Evolutionary conservation across 2,329 filamentous ascomycete species (phyloP).

Genomic region (Penicillium sp.): DNA sequence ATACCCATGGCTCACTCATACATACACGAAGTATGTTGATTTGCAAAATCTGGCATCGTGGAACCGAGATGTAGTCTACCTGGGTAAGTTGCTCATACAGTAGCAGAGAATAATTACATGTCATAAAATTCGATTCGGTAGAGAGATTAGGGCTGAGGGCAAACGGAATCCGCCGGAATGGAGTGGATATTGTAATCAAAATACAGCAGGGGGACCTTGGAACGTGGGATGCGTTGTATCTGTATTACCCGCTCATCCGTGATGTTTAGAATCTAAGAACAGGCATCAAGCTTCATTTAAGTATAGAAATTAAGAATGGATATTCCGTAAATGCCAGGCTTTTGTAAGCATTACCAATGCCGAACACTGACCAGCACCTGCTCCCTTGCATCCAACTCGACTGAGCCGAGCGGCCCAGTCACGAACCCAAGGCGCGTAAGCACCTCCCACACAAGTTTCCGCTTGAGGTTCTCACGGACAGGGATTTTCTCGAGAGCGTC

Average conservation of each 20-base stretch:
- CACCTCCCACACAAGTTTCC: constrained; percentile 59
- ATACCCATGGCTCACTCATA: background rate
- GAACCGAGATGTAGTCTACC: background rate
- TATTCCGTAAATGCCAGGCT: background rate
- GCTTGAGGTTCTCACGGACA: constrained; percentile 78
- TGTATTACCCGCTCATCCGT: constrained; percentile 8
- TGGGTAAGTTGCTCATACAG: background rate
- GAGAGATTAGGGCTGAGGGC: constrained; percentile 26
- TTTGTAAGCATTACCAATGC: constrained; percentile 56
- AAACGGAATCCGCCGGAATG: constrained; percentile 24
- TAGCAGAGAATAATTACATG: background rate
- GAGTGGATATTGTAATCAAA: constrained; percentile 24
- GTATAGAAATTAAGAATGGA: background rate
- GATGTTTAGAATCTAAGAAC: background rate
- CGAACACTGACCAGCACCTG: constrained; percentile 57
- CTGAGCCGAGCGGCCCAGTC: constrained; percentile 41
- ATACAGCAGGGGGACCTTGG: constrained; percentile 13
- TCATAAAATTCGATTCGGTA: constrained; percentile 9
- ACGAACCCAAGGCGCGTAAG: constrained; percentile 63
- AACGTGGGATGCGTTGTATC: constrained; percentile 6
- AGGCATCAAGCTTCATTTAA: background rate
- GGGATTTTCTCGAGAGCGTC: constrained; percentile 81
- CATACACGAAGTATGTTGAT: background rate
- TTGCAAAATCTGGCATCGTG: background rate
- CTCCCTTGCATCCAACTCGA: constrained; percentile 33